These are phyloP conservation scores for Colletotrichum viniferum DNA, from an alignment of 2,329 filamentous ascomycete species.

Conservation along the genomic window DNA sequence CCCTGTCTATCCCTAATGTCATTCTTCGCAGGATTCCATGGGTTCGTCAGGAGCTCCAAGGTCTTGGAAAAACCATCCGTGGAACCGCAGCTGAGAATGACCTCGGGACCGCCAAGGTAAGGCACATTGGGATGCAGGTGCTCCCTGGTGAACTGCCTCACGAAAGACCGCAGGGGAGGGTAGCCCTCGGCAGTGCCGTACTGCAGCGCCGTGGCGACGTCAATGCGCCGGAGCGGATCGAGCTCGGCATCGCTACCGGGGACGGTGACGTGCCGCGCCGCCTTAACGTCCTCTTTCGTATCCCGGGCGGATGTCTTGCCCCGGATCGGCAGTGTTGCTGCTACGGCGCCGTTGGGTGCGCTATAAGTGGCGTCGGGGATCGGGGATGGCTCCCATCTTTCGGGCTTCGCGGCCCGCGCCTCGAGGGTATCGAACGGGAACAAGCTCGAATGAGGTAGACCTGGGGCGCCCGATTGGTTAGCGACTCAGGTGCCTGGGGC, in stretches of 20 bases:
- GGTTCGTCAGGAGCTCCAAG: slow-evolving; percentile 75
- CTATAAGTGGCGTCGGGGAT: slow-evolving; percentile 43
- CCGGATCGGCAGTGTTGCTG: slow-evolving; percentile 26
- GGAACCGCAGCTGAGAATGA: slow-evolving; percentile 79
- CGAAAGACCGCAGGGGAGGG: slow-evolving; percentile 76
- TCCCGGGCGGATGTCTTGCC: neutral
- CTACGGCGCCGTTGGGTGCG: slow-evolving; percentile 36
- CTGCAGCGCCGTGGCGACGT: slow-evolving; percentile 81
- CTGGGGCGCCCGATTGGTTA: slow-evolving; percentile 43
- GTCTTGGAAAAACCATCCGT: slow-evolving; percentile 87
- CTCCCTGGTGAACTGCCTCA: slow-evolving; percentile 78
- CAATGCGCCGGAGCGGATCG: slow-evolving; percentile 73
- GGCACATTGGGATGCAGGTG: slow-evolving; percentile 82
- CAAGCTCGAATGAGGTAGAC: slow-evolving; percentile 78
- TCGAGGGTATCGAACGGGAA: slow-evolving; percentile 94
- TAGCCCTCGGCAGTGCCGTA: slow-evolving; percentile 87
- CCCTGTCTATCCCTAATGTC: slow-evolving; percentile 74
- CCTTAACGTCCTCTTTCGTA: slow-evolving; percentile 17
- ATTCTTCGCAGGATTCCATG: slow-evolving; percentile 74
- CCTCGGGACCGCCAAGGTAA: slow-evolving; percentile 76
- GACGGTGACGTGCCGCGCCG: slow-evolving; percentile 65
- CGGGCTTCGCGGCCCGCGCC: slow-evolving; percentile 75
- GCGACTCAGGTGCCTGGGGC: neutral
- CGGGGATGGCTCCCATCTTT: slow-evolving; percentile 74
- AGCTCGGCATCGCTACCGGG: slow-evolving; percentile 62